Conservation (phyloP, 164 flowering plant species). For the Umbilicus rupestris region DNA sequence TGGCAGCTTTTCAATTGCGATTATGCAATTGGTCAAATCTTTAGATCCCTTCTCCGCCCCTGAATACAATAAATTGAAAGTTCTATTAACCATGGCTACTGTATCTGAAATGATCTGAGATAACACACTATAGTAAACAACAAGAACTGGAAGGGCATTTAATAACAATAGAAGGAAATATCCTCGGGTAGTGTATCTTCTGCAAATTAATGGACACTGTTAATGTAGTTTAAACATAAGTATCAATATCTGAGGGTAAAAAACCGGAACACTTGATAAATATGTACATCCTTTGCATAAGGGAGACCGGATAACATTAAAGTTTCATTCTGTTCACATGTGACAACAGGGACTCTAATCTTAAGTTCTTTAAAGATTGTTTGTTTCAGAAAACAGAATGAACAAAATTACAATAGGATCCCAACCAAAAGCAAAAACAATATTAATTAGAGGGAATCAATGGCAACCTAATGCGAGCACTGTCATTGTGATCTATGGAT, state of each 20-base stretch:
- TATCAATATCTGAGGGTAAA: not conserved
- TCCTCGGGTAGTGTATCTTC: too few relatives aligned
- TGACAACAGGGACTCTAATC: not conserved
- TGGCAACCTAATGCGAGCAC: not conserved
- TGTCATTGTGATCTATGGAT: not conserved
- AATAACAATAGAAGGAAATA: too few relatives aligned
- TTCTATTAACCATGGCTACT: not conserved
- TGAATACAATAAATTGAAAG: slow-evolving; percentile 9
- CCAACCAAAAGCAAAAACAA: not conserved
- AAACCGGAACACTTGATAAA: not conserved
- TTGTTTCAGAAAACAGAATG: not conserved
- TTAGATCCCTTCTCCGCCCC: slow-evolving; percentile 92
- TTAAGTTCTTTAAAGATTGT: not conserved
- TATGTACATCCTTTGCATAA: not conserved
- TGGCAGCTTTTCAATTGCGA: slow-evolving; percentile 84
- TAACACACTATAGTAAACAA: not conserved
- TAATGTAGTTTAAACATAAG: not conserved
- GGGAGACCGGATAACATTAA: not conserved
- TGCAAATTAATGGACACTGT: not conserved
- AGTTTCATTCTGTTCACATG: not conserved
- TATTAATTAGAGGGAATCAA: not conserved
- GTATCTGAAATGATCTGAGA: not conserved
- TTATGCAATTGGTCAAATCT: slow-evolving; percentile 63
- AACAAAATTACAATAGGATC: not conserved
- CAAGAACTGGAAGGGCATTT: not conserved